phyloP scores from a whole-genome alignment of 768 basidiomycete species.

The Crassisporium funariophilum region DNA sequence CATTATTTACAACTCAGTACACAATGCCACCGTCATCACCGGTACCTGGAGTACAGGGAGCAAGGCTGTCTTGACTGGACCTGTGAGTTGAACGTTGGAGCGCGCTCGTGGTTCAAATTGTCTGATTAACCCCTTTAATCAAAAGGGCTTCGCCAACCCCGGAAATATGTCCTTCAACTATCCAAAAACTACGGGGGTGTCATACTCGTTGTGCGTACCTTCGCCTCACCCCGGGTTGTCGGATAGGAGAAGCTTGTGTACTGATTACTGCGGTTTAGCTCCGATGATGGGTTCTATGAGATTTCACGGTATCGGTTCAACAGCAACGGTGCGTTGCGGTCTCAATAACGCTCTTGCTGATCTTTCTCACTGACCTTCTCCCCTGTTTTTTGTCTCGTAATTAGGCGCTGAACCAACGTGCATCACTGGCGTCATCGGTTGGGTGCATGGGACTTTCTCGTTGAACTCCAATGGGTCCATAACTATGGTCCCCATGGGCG shows the following conservation, averaged over 20 bases:
- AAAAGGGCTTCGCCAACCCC: constrained; percentile 83
- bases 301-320: constrained; percentile 88
- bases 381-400: neutral
- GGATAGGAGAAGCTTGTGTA: constrained; percentile 6
- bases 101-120: constrained; percentile 3
- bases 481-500: constrained; percentile 68
- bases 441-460: constrained; percentile 83
- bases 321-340: constrained; percentile 73
- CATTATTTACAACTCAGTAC: constrained; percentile 43
- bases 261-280: constrained; percentile 44
- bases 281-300: constrained; percentile 80
- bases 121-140: constrained; percentile 7
- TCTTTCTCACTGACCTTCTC: neutral
- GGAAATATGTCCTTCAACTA: constrained; percentile 81
- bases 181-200: constrained; percentile 83
- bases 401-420: constrained; percentile 83
- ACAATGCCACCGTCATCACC: constrained; percentile 68
- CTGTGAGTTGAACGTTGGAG: constrained; percentile 54
- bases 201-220: constrained; percentile 85
- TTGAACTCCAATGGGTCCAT: constrained; percentile 81
- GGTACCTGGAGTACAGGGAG: constrained; percentile 92
- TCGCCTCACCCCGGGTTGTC: neutral
- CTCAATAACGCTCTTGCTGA: neutral
- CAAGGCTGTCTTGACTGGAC: constrained; percentile 74
- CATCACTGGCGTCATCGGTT: constrained; percentile 85